Evolutionary conservation across 331 rosid species (phyloP), one percentile per base, ranked within the genome.

Genomic region (Rhamnella rubrinervis): DNA sequence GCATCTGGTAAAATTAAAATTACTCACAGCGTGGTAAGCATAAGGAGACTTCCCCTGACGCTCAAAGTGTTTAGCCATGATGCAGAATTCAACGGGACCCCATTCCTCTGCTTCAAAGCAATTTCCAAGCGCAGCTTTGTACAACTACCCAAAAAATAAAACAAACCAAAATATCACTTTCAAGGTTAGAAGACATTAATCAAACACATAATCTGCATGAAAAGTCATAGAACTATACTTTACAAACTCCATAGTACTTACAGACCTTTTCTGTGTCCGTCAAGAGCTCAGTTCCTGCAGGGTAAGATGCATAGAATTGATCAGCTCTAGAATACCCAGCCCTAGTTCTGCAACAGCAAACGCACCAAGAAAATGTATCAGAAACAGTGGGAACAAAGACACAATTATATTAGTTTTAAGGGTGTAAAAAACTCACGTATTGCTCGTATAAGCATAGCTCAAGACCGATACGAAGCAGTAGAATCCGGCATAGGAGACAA

Each of bases 291-390:
- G 96, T 91, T 76, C 98, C 95, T 63, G 95, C 97, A 0, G 98
- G 97, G 78, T 90, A 93, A 13, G 97, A 87, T n/a, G 98, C 97
- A 74, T 93, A 93, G 83, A 74, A 90, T 65, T 93, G 98, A 79
- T 93, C 97, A 20, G 83, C 98, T 80, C 97, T 86, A 23, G 98
- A 93, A 74, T 80, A 85, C 76, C 98, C 98, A 74, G 97, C 97
- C 82, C 98, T 81, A 18, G 97, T 93, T 84, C 97, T 89, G 89
- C 59, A 85, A 75, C 65, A 75, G 68, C 78, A 80, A n/a, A 71
- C 23, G 16, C 8, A 55, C 17, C 6, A 50, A 21, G 12, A 49
- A 50, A 26, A 59, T 16, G 61, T 17, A 46, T 15, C 16, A 50
- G 59, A n/a, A 68, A 59, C 61, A 81, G 39, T 68, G 57, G 58